Conservation (phyloP, 345 rosid genomes). For the Syzygium aqueum region DNA sequence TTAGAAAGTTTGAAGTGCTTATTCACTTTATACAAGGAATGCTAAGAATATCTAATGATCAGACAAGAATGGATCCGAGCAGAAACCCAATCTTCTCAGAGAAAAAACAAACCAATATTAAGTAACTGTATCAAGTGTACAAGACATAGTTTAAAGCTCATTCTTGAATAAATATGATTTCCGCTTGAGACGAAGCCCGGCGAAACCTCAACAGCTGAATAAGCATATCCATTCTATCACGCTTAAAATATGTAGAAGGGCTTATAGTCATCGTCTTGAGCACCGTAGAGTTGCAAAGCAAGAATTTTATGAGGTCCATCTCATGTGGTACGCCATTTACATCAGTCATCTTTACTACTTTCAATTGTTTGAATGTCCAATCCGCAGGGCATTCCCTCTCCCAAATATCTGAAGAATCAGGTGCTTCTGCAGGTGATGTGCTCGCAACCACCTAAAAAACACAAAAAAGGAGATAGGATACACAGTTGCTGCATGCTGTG, state of each 20-base stretch:
- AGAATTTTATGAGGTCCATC: conserved; percentile 69
- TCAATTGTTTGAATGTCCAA: conserved; percentile 44
- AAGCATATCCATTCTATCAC: conserved; percentile 53
- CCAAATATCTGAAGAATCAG: conserved; percentile 44
- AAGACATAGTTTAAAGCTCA: conserved; percentile 6
- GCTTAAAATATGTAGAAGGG: conserved; percentile 43
- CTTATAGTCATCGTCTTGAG: conserved; percentile 52
- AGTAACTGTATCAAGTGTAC: background rate
- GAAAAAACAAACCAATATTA: background rate
- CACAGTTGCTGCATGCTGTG: background rate
- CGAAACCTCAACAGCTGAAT: conserved; percentile 56
- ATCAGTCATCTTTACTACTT: conserved; percentile 60
- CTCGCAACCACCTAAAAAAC: conserved; percentile 50
- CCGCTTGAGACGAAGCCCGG: conserved; percentile 70
- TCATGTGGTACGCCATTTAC: conserved; percentile 66
- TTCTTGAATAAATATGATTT: conserved; percentile 53
- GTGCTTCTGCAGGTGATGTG: conserved; percentile 39
- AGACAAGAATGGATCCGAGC: background rate
- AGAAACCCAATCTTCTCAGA: background rate
- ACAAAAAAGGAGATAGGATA: background rate
- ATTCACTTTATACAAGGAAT: background rate
- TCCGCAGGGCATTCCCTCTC: conserved; percentile 38
- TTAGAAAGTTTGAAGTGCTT: background rate
- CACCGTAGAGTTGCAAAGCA: conserved; percentile 58
- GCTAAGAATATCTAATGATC: background rate